A percentile compares a stretch with the other conserved stretches of the same genome.
phyloP scores from a whole-genome alignment of 495 filamentous ascomycete species.

The Penicillium coffeae region DNA sequence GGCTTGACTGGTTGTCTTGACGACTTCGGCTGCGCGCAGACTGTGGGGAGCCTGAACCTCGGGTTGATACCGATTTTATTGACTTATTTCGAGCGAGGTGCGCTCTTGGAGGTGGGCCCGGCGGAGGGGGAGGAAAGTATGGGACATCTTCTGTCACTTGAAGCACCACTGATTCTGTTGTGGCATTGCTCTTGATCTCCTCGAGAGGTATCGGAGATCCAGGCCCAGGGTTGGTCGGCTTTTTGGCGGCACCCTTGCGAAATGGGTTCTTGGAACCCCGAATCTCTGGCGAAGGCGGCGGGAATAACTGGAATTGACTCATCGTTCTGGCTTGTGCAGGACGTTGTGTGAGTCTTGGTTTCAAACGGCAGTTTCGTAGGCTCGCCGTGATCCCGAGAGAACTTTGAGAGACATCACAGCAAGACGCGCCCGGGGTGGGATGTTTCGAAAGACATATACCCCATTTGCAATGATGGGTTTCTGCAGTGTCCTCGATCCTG shows the following conservation, averaged over 20 bases:
- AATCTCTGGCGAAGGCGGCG: slow-evolving; percentile 41
- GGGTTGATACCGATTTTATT: slow-evolving; percentile 9
- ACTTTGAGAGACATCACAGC: neutral
- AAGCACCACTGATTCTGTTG: slow-evolving; percentile 37
- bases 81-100: slow-evolving; percentile 20
- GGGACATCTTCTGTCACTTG: slow-evolving; percentile 39
- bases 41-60: slow-evolving; percentile 17
- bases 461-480: slow-evolving; percentile 4
- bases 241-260: slow-evolving; percentile 23
- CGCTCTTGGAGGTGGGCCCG: slow-evolving; percentile 6
- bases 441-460: slow-evolving; percentile 23
- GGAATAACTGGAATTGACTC: slow-evolving; percentile 54
- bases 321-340: slow-evolving; percentile 14
- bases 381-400: slow-evolving; percentile 2
- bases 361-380: neutral
- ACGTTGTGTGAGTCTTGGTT: slow-evolving; percentile 1
- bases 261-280: slow-evolving; percentile 39
- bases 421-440: slow-evolving; percentile 13
- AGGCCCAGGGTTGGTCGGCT: slow-evolving; percentile 24
- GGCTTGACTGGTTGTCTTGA: slow-evolving; percentile 12
- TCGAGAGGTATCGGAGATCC: slow-evolving; percentile 33
- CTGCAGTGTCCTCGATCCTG: neutral
- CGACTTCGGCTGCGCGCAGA: slow-evolving; percentile 22
- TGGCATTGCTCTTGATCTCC: slow-evolving; percentile 30
- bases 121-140: slow-evolving; percentile 23